Evolutionary conservation across 345 rosid genomes (phyloP), one percentile per base, ranked within the genome.

Genomic region (Hirschfeldia incana): DNA sequence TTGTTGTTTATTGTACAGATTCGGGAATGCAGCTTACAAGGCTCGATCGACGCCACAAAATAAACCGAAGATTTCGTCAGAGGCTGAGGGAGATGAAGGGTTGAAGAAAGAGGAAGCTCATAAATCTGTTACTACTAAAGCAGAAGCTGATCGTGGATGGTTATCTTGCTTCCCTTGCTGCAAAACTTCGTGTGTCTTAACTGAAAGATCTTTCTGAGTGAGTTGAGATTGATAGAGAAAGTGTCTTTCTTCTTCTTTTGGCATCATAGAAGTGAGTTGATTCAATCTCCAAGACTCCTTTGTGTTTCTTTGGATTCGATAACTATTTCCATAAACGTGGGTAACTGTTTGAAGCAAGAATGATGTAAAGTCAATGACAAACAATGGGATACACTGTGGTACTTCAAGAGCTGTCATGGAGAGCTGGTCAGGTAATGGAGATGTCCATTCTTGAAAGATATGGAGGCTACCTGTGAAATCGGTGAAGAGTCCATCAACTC

Each of bases 381-480:
- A 34, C 39, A 34, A 34, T 34, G 39, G 39, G 42, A 6, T 37
- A 37, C 42, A 37, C 44, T 37, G 29, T 70, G 65, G 32, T 42
- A 33, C 62, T 51, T 79, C 79, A 85, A 67, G 76, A 89, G 79
- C 51, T 73, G 26, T 46, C 78, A 63, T 0, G 74, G 78, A 46
- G 78, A 68, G 65, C 70, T 80, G 57, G 57, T 70, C 63, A 32
- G 76, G 46, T 55, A 75, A 75, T 15, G 76, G 76, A 64, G 91
- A 80, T 44, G 92, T 69, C 95, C 83, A 83, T 67, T 91, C 91
- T 77, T 88, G 96, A 66, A 63, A 93, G 32, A 75, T 81, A 65
- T 89, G 92, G 60, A 95, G 89, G 75, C 94, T 93, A 42, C 96
- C 93, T 0, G 99, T 87, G 86, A 91, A 93, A 80, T 95, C 99